Percentiles rank a stretch among this genome's conserved stretches.
Conservation (phyloP, 495 filamentous ascomycete genomes). For the Trichoderma reesei region DNA sequence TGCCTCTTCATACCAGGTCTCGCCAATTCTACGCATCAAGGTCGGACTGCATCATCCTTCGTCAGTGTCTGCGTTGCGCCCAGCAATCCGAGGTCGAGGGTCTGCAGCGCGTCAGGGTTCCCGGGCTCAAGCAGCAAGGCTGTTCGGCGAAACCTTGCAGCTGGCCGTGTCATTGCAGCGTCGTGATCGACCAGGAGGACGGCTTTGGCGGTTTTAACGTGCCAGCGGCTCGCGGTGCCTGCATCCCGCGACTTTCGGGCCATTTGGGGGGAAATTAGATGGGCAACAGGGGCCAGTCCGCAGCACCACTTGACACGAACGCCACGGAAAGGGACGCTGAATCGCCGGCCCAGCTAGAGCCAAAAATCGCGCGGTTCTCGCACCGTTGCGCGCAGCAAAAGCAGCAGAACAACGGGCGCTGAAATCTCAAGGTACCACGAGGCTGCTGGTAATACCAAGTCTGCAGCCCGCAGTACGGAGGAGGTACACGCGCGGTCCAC, state of each 20-base stretch:
- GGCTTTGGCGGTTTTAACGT: not conserved
- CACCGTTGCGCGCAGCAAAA: not conserved
- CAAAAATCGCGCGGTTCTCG: not conserved
- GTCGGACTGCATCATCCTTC: too few relatives aligned
- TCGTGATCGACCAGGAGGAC: not conserved
- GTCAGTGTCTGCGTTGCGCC: too few relatives aligned
- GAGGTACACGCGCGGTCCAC: not conserved
- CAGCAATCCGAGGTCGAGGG: not conserved
- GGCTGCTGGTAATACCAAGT: not conserved
- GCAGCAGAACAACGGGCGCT: not conserved
- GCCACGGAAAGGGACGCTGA: not conserved
- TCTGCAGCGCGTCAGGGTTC: not conserved
- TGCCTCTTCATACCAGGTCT: too few relatives aligned
- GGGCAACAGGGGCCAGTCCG: not conserved
- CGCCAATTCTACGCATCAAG: too few relatives aligned
- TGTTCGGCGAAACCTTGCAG: not conserved
- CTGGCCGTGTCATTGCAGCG: not conserved
- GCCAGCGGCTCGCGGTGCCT: not conserved
- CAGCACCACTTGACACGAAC: slow-evolving; percentile 6
- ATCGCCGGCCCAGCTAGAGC: not conserved
- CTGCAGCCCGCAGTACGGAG: not conserved
- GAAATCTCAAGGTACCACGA: not conserved
- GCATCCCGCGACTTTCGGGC: slow-evolving; percentile 1
- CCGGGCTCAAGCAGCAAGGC: not conserved
- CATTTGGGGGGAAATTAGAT: slow-evolving; percentile 6